phyloP scores from a whole-genome alignment of 2,329 filamentous ascomycete genomes.

The Colletotrichum plurivorum region DNA sequence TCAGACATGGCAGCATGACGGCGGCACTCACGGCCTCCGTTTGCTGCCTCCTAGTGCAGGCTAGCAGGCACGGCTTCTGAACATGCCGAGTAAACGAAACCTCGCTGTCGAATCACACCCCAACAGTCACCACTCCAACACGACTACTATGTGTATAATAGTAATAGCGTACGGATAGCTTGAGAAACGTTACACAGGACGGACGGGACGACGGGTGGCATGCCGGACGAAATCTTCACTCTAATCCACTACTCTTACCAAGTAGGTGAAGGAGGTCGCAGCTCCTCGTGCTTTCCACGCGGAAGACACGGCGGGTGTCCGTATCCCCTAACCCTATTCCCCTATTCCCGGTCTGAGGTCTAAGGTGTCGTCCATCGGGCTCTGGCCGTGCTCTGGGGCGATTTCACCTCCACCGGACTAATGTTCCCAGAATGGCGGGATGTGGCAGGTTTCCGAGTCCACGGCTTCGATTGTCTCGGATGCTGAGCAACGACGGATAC shows the following conservation, averaged over 20 bases:
- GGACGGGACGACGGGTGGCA: not conserved
- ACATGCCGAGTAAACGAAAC: not conserved
- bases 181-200: slow-evolving; percentile 14
- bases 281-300: not conserved
- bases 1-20: slow-evolving; percentile 2
- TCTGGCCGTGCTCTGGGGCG: not conserved
- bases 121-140: too few species aligned
- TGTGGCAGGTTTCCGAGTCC: slow-evolving; percentile 16
- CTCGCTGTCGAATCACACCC: too few species aligned
- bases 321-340: not conserved
- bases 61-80: not conserved
- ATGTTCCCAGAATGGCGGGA: not conserved
- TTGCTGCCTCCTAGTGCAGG: not conserved
- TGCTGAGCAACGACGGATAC: slow-evolving; percentile 14
- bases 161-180: not conserved
- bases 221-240: too few species aligned
- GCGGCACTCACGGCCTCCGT: not conserved
- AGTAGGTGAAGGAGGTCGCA: too few species aligned
- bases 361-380: too few species aligned
- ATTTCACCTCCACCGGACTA: not conserved
- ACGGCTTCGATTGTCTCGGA: slow-evolving; percentile 8
- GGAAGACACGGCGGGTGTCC: not conserved
- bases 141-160: too few species aligned
- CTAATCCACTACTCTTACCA: too few species aligned
- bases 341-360: too few species aligned